A percentile compares a stretch with the other conserved stretches of the same genome.
phyloP scores from a whole-genome alignment of 192 early-diverging fungal species.

The Glomus cerebriforme region DNA sequence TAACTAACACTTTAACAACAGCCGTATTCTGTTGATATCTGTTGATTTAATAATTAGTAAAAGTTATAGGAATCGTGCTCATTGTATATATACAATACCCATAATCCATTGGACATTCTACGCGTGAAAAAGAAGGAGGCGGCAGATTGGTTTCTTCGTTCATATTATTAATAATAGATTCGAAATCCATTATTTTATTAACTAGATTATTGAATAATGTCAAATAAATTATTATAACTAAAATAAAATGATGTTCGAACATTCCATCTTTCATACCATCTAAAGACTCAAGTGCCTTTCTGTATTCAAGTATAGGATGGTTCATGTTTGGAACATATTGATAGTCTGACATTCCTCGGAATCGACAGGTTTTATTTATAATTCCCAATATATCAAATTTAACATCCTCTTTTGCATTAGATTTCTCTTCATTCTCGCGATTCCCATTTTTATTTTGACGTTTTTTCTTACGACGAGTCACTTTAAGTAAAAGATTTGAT shows the following conservation, averaged over 20 bases:
- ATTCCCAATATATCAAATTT: conserved; percentile 55
- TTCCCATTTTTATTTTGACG: conserved; percentile 18
- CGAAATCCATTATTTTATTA: conserved; percentile 8
- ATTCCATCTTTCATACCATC: conserved; percentile 45
- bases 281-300: conserved; percentile 44
- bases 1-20: conserved; percentile 51
- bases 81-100: conserved; percentile 38
- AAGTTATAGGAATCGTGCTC: no score
- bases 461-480: conserved; percentile 50
- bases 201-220: not conserved
- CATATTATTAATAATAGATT: conserved; percentile 14
- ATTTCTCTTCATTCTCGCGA: conserved; percentile 20
- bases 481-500: conserved; percentile 61
- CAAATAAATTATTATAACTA: not conserved
- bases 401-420: conserved; percentile 25
- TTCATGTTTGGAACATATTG: conserved; percentile 53
- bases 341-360: conserved; percentile 67
- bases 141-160: conserved; percentile 49
- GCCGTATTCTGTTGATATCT: conserved; percentile 57
- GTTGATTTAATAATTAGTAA: no score
- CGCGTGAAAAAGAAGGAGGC: conserved; percentile 57
- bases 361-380: conserved; percentile 60
- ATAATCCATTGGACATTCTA: conserved; percentile 57
- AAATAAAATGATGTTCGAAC: not conserved
- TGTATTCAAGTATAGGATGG: conserved; percentile 50